A percentile compares a stretch with the other conserved stretches of the same genome.
Evolutionary conservation across 176 grass and related monocot species (phyloP).

Genomic region (Phoenix dactylifera): DNA sequence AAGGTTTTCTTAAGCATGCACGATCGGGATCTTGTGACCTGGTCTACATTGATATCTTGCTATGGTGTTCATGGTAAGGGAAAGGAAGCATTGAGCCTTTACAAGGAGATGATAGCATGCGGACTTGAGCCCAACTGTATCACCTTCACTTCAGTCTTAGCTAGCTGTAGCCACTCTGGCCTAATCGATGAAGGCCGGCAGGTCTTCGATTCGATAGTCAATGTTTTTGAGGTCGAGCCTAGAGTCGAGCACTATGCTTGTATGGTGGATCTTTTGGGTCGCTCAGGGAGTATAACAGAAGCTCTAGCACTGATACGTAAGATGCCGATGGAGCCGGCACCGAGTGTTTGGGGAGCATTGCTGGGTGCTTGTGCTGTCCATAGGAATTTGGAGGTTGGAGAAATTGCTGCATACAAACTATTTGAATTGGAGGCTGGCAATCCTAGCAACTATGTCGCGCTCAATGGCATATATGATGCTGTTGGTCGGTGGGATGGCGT

Average conservation of each 20-base stretch:
- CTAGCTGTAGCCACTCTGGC: constrained; percentile 50
- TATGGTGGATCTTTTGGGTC: constrained; percentile 53
- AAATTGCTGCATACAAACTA: constrained; percentile 44
- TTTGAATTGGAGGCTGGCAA: constrained; percentile 52
- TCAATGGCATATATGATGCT: constrained; percentile 42
- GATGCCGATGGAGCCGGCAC: constrained; percentile 40
- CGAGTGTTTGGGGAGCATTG: constrained; percentile 46
- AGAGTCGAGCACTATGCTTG: constrained; percentile 53
- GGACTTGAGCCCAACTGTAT: constrained; percentile 38
- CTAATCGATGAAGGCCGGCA: constrained; percentile 28
- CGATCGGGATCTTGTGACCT: constrained; percentile 35
- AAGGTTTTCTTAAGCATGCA: constrained; percentile 39
- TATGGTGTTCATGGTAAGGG: constrained; percentile 47
- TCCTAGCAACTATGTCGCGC: constrained; percentile 50
- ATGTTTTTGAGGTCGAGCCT: constrained; percentile 23
- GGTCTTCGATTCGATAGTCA: constrained; percentile 37
- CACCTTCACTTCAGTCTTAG: constrained; percentile 41
- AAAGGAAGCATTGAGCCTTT: constrained; percentile 27
- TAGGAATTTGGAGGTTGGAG: constrained; percentile 42
- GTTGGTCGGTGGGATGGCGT: constrained; percentile 29
- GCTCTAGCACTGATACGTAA: constrained; percentile 27
- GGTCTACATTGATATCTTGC: constrained; percentile 52
- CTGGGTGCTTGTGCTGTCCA: constrained; percentile 38
- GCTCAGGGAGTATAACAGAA: constrained; percentile 36
- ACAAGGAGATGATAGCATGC: constrained; percentile 28